Evolutionary conservation across 2,329 filamentous ascomycete genomes (phyloP).

Genomic region (Chaetomiaceae sp.): DNA sequence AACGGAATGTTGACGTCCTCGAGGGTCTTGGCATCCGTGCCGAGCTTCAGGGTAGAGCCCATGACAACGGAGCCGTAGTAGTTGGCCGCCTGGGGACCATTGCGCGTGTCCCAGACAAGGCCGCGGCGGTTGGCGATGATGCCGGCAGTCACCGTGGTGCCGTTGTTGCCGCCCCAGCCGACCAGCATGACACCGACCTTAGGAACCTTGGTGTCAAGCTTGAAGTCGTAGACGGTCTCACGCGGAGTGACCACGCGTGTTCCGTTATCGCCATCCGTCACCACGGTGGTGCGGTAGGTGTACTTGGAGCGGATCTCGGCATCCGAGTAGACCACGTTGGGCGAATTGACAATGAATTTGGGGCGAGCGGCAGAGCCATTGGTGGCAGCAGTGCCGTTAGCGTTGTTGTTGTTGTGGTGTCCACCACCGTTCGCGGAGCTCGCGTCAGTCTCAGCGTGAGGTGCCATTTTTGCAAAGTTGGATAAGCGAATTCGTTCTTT

Average conservation of each 20-base stretch:
- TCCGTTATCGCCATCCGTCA: slow-evolving; percentile 65
- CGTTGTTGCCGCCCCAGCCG: slow-evolving; percentile 97
- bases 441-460: slow-evolving; percentile 68
- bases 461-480: slow-evolving; percentile 65
- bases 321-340: slow-evolving; percentile 89
- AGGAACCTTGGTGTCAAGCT: slow-evolving; percentile 88
- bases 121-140: slow-evolving; percentile 91
- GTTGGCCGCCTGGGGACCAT: slow-evolving; percentile 80
- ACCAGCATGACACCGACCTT: slow-evolving; percentile 97
- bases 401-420: slow-evolving; percentile 31
- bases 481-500: slow-evolving; percentile 28
- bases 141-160: slow-evolving; percentile 92
- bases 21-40: slow-evolving; percentile 75
- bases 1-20: slow-evolving; percentile 96
- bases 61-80: slow-evolving; percentile 99
- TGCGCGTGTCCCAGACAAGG: slow-evolving; percentile 88
- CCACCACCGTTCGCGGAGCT: slow-evolving; percentile 60
- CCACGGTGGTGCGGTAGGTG: slow-evolving; percentile 89
- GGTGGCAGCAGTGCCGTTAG: slow-evolving; percentile 48
- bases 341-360: slow-evolving; percentile 83
- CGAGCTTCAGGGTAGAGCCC: slow-evolving; percentile 95
- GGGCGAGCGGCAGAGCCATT: slow-evolving; percentile 46
- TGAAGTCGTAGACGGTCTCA: slow-evolving; percentile 94
- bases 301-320: slow-evolving; percentile 88
- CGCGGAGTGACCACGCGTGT: slow-evolving; percentile 79